Evolutionary conservation across 805 yeast genomes (phyloP).

Genomic region (Wickerhamomyces pijperi): DNA sequence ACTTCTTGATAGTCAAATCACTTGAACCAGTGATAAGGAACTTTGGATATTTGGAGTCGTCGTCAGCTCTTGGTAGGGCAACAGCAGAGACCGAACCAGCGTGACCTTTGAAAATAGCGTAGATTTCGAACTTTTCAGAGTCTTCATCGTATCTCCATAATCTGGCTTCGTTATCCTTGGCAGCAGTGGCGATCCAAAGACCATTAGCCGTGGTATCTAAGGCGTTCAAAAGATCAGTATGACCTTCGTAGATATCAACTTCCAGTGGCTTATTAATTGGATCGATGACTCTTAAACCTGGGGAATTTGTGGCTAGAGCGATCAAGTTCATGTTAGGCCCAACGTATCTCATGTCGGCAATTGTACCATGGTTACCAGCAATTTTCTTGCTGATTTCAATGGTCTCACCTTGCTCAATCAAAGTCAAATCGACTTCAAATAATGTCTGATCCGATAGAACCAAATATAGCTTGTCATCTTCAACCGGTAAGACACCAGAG

Average conservation of each 20-base stretch:
- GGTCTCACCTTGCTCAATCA: conserved; percentile 18
- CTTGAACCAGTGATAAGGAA: conserved; percentile 83
- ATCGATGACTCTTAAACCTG: conserved; percentile 68
- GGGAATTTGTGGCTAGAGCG: conserved; percentile 91
- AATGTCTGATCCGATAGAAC: conserved; percentile 83
- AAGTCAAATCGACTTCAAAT: conserved; percentile 30
- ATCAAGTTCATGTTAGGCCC: conserved; percentile 48
- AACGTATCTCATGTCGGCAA: conserved; percentile 77
- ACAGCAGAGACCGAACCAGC: conserved; percentile 79
- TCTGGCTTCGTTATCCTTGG: conserved; percentile 79
- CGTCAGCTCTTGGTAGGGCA: conserved; percentile 38
- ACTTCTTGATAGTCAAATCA: conserved; percentile 75
- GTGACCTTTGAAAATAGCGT: conserved; percentile 74
- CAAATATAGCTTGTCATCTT: conserved; percentile 29
- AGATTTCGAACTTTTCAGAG: conserved; percentile 27
- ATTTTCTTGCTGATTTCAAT: conserved; percentile 42
- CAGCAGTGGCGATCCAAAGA: conserved; percentile 81
- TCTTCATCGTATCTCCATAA: conserved; percentile 62
- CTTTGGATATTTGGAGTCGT: conserved; percentile 33
- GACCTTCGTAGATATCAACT: conserved; percentile 64
- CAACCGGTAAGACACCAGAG: conserved; percentile 40
- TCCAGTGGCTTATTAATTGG: conserved; percentile 46
- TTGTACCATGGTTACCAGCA: conserved; percentile 93
- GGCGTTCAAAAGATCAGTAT: conserved; percentile 72
- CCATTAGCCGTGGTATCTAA: conserved; percentile 76